phyloP scores from a whole-genome alignment of 2,329 filamentous ascomycete genomes.

The Boeremia exigua region DNA sequence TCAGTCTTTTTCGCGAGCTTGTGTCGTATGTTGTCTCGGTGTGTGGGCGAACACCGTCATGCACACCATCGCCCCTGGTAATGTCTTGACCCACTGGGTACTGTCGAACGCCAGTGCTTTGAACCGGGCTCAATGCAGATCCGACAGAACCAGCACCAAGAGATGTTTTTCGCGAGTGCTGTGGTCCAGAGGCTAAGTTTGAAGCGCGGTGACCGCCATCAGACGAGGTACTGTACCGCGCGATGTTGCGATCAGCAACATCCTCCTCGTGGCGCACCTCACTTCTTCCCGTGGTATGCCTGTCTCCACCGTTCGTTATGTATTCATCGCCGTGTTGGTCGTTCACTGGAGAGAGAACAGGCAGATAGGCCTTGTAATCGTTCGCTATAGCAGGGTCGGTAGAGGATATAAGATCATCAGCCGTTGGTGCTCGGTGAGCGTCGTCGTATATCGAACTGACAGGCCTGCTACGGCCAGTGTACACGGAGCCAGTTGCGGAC shows the following conservation, averaged over 20 bases:
- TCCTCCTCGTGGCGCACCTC: conserved; percentile 61
- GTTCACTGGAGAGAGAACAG: conserved; percentile 20
- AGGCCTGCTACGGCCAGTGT: conserved; percentile 19
- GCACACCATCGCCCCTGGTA: conserved; percentile 13
- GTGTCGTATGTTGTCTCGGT: conserved; percentile 2
- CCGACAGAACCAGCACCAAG: neutral
- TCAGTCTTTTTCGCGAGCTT: conserved; percentile 7
- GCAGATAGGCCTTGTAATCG: conserved; percentile 30
- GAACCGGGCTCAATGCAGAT: conserved; percentile 9
- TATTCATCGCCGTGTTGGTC: conserved; percentile 19
- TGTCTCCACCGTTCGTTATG: conserved; percentile 30
- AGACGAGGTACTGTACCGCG: conserved; percentile 20
- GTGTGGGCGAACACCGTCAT: conserved; percentile 18
- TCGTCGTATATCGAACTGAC: conserved; percentile 20
- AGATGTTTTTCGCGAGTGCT: neutral
- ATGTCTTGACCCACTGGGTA: conserved; percentile 13
- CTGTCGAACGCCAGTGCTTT: conserved; percentile 2
- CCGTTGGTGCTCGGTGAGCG: neutral
- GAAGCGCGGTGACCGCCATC: conserved; percentile 4
- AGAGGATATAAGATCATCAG: neutral
- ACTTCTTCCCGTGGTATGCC: conserved; percentile 19
- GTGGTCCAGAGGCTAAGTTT: neutral
- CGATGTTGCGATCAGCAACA: conserved; percentile 39
- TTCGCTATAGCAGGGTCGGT: conserved; percentile 25
- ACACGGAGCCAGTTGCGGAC: conserved; percentile 3